A percentile compares a stretch with the other conserved stretches of the same genome.
These are phyloP conservation scores for Croton setiger DNA, from an alignment of 441 rosid species.

Conservation along the genomic window DNA sequence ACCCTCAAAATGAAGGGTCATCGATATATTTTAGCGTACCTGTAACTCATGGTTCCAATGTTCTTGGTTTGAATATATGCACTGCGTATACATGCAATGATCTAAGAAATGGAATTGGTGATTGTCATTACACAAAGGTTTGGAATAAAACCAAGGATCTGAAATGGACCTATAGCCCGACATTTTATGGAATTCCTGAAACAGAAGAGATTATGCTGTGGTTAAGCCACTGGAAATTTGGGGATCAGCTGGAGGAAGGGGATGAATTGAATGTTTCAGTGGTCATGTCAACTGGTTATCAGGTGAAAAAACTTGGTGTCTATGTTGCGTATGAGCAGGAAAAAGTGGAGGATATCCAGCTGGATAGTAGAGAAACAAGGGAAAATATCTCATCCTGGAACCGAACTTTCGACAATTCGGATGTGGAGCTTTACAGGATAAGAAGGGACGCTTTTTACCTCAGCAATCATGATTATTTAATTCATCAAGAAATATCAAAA, in stretches of 20 bases:
- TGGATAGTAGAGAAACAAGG: slow-evolving; percentile 2
- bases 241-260: slow-evolving; percentile 19
- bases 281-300: slow-evolving; percentile 4
- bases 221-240: slow-evolving; percentile 27
- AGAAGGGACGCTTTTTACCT: slow-evolving; percentile 8
- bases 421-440: slow-evolving; percentile 8
- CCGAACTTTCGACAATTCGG: not conserved
- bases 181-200: slow-evolving; percentile 19
- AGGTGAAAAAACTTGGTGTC: slow-evolving; percentile 14
- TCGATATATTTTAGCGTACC: slow-evolving; percentile 12
- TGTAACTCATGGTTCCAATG: not conserved
- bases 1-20: slow-evolving; percentile 3
- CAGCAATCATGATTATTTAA: slow-evolving; percentile 16
- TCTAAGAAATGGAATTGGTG: not conserved
- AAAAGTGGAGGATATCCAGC: slow-evolving; percentile 8
- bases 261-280: slow-evolving; percentile 21
- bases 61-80: slow-evolving; percentile 19
- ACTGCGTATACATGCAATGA: not conserved
- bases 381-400: not conserved
- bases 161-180: slow-evolving; percentile 17
- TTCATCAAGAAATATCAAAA: slow-evolving; percentile 12
- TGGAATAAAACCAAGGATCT: slow-evolving; percentile 13
- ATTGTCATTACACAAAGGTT: slow-evolving; percentile 6
- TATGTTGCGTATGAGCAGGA: slow-evolving; percentile 12
- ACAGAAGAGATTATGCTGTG: slow-evolving; percentile 11